Evolutionary conservation across 140 eudicot species (phyloP).

Genomic region (Erigeron philadelphicus): DNA sequence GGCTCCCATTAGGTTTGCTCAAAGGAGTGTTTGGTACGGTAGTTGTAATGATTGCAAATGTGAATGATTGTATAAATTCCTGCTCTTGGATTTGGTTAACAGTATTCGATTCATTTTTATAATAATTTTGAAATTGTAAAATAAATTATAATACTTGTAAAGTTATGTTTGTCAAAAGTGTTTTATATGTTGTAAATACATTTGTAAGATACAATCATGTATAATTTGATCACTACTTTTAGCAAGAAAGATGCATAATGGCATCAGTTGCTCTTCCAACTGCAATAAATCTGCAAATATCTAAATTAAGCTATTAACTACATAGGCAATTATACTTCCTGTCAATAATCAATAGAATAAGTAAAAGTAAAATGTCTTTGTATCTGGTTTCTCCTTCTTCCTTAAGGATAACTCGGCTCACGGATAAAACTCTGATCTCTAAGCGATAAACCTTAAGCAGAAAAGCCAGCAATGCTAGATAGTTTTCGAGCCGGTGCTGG

Average conservation of each 20-base stretch:
- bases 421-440: not conserved
- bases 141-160: not conserved
- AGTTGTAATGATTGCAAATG: no score
- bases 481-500: slow-evolving; percentile 5
- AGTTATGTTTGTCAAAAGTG: no score
- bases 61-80: no score
- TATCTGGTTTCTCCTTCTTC: not conserved
- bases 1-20: no score
- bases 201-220: not conserved
- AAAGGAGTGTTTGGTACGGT: no score
- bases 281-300: not conserved
- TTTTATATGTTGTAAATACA: no score
- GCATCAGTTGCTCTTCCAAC: not conserved
- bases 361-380: not conserved
- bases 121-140: not conserved
- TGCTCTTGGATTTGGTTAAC: no score
- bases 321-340: not conserved
- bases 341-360: not conserved
- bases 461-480: not conserved
- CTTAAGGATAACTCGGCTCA: not conserved
- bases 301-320: not conserved
- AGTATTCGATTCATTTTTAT: no score
- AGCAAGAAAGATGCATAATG: not conserved
- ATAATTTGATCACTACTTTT: no score
- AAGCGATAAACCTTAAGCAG: not conserved